Base-by-base conservation (phyloP, 768 basidiomycete species). In the Pleurotus sapidus region DNA sequence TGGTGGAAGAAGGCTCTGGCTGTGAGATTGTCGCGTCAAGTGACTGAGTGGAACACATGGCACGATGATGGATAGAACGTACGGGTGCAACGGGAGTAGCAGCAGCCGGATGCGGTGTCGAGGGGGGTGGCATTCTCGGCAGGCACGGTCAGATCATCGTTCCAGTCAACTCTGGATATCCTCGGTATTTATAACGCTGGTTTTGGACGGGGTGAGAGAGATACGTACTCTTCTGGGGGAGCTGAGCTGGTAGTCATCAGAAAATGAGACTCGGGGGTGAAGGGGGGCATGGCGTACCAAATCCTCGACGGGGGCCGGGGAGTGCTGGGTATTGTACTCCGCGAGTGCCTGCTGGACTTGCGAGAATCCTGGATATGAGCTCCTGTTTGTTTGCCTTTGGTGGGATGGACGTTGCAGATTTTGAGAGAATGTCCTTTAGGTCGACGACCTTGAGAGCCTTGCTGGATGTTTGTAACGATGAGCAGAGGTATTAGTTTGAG, bases 381-480 rank as follows among this genome's bases (percentile, higher is more conserved):
- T 89, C 89, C 0, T 72, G 65, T 69, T 90, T 91, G 66, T 80
- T 88, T 5, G 82, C 77, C 66, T 84, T 86, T 63, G 79, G 71
- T 0, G 83, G 79, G 34, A 76, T 67, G 4, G 79, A 47, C 55
- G 83, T 72, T 37, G 66, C 58, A 18, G 86, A 88, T 46, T 74
- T 76, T 53, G 74, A 43, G 65, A 89, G 82, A 59, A 89, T 80
- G 57, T 81, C 77, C 64, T 74, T 84, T 69, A 90, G 83, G 62
- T 90, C 88, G 37, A 79, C 78, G 66, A 89, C 88, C 69, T 87
- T 89, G 74, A 90, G 83, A 0, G 84, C 71, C 69, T 84, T 86
- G 58, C 78, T 78, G 65, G 53, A 37, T 38, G 45, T 60, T 15
- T 49, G 47, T 3, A 23, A n/a, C 15, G 30, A 20, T 49, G 72